Evolutionary conservation across 2,329 filamentous ascomycete genomes (phyloP), one percentile per base, ranked within the genome.

Genomic region (Talaromyces funiculosus): DNA sequence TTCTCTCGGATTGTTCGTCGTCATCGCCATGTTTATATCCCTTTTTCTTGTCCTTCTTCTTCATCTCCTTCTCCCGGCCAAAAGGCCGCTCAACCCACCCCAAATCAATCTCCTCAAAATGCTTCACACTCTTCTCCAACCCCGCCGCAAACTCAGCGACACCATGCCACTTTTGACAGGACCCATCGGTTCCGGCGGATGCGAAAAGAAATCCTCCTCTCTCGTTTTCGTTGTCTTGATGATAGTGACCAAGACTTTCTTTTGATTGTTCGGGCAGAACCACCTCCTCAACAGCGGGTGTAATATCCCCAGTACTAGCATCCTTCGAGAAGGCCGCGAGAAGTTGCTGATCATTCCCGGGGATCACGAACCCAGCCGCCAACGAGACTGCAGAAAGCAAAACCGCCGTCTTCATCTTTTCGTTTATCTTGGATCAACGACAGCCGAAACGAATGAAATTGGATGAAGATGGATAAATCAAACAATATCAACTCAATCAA

Each of bases 321-420:
- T 62, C 43, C n/a, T 59, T 53, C 71, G 60, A 69, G 66, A 61
- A 78, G 55, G 57, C 75, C 64, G 55, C 71, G 63, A 82, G 74
- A 53, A 81, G 72, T 61, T 80, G 60, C 40, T 61, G 60, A 10
- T 59, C 69, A 64, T 81, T 75, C 47, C 80, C 73, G 9, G 80
- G 79, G 55, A 84, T 71, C 59, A 83, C 78, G 53, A 83, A 75
- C 45, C 79, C 80, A 42, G 77, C 72, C 59, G 74, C 71, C 60
- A 80, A 66, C 22, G 78, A 77, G 61, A 78, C 75, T 40, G 81
- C 69, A 58, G 79, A 75, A 66, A 82, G 69, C 38, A 72, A 69
- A 49, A 71, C 69, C 68, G 81, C 72, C 3, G 60, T 54, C 38
- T 77, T 82, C 81, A 83, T 84, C 47, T 55, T 57, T 10, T n/a